phyloP scores from a whole-genome alignment of 306 rosid genomes.

The Pyrus betulifolia region DNA sequence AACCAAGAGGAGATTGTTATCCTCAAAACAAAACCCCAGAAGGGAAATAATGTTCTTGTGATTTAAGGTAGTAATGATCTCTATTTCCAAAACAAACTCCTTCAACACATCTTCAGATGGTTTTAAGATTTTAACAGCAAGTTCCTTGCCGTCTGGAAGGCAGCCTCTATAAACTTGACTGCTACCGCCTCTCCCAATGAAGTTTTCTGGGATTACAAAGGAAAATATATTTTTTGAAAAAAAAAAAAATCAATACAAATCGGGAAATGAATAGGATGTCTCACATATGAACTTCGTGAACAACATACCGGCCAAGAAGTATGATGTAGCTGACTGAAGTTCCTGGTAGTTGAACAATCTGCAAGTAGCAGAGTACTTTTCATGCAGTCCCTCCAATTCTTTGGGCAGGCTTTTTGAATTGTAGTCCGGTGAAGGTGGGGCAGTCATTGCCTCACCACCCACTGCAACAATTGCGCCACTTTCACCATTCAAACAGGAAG shows the following conservation, averaged over 20 bases:
- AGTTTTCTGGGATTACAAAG: conserved; percentile 54
- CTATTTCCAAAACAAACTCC: conserved; percentile 80
- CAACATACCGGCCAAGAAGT: conserved; percentile 71
- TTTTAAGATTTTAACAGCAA: conserved; percentile 86
- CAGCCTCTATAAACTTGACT: conserved; percentile 86
- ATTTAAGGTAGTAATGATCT: conserved; percentile 69
- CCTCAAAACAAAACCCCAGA: conserved; percentile 87
- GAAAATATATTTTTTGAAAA: background rate
- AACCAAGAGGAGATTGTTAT: conserved; percentile 71
- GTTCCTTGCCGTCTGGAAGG: conserved; percentile 82
- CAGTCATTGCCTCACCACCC: conserved; percentile 29
- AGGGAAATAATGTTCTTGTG: conserved; percentile 88
- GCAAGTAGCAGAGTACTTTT: conserved; percentile 72
- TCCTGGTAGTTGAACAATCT: conserved; percentile 69
- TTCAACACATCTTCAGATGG: conserved; percentile 70
- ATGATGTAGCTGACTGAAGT: conserved; percentile 67
- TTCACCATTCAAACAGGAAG: conserved; percentile 44
- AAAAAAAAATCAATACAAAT: background rate
- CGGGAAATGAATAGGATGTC: background rate
- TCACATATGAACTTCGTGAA: conserved; percentile 4
- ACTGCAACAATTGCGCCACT: conserved; percentile 72
- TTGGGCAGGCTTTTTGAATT: conserved; percentile 30
- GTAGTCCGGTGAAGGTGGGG: conserved; percentile 35
- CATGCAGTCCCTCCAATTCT: conserved; percentile 78
- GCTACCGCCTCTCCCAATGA: conserved; percentile 92